Percentiles rank a stretch among this genome's conserved stretches.
Conservation (phyloP, 306 rosid species). For the Sicyos baderoa region DNA sequence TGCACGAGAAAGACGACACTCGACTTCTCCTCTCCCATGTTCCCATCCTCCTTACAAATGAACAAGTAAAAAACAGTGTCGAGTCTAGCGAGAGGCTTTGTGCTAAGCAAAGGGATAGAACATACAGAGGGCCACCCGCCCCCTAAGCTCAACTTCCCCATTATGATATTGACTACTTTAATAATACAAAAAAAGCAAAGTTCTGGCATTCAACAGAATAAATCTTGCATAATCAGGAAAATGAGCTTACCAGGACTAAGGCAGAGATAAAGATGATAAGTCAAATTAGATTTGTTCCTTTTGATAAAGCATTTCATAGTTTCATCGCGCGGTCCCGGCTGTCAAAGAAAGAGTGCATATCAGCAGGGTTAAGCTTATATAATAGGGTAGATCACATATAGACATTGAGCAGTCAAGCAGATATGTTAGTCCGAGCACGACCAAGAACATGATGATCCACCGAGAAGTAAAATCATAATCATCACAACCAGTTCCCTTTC, state of each 20-base stretch:
- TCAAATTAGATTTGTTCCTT: constrained; percentile 82
- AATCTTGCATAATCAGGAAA: background rate
- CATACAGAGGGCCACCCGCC: background rate
- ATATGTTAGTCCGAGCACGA: background rate
- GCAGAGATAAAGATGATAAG: constrained; percentile 80
- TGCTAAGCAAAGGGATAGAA: background rate
- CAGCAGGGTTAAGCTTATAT: background rate
- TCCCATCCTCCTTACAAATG: background rate
- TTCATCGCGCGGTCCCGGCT: constrained; percentile 85
- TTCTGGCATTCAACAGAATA: background rate
- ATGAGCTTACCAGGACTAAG: constrained; percentile 71
- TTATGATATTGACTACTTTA: background rate
- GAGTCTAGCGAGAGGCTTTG: background rate
- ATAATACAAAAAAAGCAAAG: background rate
- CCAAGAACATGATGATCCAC: background rate
- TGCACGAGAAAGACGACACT: background rate
- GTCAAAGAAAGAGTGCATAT: constrained; percentile 18
- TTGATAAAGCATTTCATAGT: constrained; percentile 81
- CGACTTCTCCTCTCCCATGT: background rate
- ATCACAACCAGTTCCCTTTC: background rate
- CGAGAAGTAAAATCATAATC: constrained; percentile 4
- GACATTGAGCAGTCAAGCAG: background rate
- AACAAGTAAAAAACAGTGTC: background rate
- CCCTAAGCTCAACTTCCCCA: background rate
- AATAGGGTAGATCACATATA: background rate